Evolutionary conservation across 176 grass and related monocot species (phyloP).

Genomic region (Paspalum notatum): DNA sequence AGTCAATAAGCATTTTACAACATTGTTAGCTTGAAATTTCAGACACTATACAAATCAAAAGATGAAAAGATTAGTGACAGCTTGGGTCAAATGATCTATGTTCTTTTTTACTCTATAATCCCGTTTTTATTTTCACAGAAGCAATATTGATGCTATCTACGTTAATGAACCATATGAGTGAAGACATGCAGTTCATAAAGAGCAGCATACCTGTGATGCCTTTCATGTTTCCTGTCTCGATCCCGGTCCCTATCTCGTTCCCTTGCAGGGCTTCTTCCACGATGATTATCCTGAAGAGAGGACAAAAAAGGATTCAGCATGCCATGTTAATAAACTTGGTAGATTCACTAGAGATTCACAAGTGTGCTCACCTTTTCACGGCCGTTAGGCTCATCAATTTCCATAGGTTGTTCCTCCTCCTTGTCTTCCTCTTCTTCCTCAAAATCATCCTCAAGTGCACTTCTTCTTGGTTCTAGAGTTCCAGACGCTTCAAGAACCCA

Average conservation of each 20-base stretch:
- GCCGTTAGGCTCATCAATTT: conserved; percentile 55
- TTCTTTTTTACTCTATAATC: neutral
- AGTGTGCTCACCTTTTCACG: conserved; percentile 58
- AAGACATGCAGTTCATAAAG: conserved; percentile 7
- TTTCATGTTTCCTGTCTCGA: conserved; percentile 62
- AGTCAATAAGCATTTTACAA: neutral
- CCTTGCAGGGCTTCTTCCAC: conserved; percentile 71
- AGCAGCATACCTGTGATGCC: conserved; percentile 59
- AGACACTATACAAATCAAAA: conserved; percentile 1
- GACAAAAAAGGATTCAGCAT: conserved; percentile 30
- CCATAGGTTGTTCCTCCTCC: conserved; percentile 71
- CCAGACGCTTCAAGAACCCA: conserved; percentile 86
- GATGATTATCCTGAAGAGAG: conserved; percentile 61
- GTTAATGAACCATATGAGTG: neutral
- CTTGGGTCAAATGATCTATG: neutral
- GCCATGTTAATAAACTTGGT: neutral
- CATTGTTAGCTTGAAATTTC: neutral
- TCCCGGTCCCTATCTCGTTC: conserved; percentile 69
- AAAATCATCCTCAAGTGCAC: conserved; percentile 98
- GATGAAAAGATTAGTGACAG: neutral
- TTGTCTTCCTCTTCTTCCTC: conserved; percentile 98
- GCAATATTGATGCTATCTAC: conserved; percentile 15
- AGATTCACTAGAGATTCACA: neutral
- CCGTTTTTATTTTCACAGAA: neutral
- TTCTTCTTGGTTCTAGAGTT: conserved; percentile 87